phyloP scores from a whole-genome alignment of 1,284 basidiomycete genomes.

The Trichosporon sp. region DNA sequence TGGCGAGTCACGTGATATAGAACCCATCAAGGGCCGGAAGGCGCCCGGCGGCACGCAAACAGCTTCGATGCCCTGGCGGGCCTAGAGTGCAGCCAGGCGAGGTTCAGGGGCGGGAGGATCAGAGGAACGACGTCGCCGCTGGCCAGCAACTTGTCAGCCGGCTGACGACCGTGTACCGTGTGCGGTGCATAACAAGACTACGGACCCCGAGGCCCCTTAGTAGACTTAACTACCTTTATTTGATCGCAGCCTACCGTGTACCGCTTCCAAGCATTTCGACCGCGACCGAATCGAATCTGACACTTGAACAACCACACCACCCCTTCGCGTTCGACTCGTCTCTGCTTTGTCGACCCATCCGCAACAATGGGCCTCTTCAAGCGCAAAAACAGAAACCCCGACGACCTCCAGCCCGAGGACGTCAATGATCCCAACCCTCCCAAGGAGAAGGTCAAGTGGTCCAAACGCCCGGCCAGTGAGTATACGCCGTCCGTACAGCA shows the following conservation, averaged over 20 bases:
- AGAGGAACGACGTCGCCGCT: not conserved
- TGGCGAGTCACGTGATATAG: not conserved
- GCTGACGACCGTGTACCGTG: not conserved
- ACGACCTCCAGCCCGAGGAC: constrained; percentile 20
- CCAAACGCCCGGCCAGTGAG: constrained; percentile 81
- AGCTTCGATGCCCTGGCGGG: not conserved
- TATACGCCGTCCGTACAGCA: constrained; percentile 22
- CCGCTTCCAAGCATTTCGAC: not conserved
- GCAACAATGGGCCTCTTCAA: constrained; percentile 44
- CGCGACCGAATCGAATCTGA: too few relatives aligned
- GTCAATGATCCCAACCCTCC: constrained; percentile 31
- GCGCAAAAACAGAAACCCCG: constrained; percentile 34
- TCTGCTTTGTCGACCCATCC: not conserved
- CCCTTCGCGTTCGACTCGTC: not conserved
- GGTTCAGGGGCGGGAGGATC: not conserved
- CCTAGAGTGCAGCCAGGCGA: not conserved
- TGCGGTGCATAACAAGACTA: too few relatives aligned
- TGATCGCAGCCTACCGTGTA: too few relatives aligned
- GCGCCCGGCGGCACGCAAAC: not conserved
- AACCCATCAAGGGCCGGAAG: not conserved
- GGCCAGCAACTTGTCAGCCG: not conserved
- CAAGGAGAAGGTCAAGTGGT: constrained; percentile 80
- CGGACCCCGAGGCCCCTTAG: too few relatives aligned
- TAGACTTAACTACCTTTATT: not conserved
- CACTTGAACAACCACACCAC: not conserved